Evolutionary conservation across 2,329 filamentous ascomycete genomes (phyloP).

Genomic region (Fusarium secorum): DNA sequence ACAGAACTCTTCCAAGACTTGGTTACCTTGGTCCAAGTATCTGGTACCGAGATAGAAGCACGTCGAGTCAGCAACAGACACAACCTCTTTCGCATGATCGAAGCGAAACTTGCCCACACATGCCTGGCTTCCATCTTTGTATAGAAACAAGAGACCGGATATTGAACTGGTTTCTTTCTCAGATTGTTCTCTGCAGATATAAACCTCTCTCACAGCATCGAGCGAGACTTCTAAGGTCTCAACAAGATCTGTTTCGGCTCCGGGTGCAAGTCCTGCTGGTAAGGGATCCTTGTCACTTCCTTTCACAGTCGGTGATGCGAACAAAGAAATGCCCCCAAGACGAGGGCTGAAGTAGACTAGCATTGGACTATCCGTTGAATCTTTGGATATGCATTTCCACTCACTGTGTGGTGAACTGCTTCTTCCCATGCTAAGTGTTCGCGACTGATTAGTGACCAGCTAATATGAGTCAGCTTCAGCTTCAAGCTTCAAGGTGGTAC

Average conservation of each 20-base stretch:
- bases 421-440: not conserved
- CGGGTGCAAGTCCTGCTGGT: not conserved
- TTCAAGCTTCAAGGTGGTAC: not conserved
- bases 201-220: not conserved
- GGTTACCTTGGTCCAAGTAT: no score
- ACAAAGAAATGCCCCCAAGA: not conserved
- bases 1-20: not conserved
- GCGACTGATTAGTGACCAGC: conserved; percentile 17
- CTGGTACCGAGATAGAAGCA: not conserved
- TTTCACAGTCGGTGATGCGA: not conserved
- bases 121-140: not conserved
- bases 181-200: not conserved
- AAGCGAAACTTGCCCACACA: conserved; percentile 8
- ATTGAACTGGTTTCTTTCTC: not conserved
- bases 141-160: not conserved
- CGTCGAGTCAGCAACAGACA: not conserved
- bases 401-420: not conserved
- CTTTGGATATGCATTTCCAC: conserved; percentile 15
- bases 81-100: not conserved
- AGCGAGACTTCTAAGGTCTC: not conserved
- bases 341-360: not conserved
- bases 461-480: conserved; percentile 13
- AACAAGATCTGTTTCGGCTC: not conserved
- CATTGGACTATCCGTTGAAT: not conserved
- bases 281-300: not conserved